These are phyloP conservation scores for Aspergillus persii DNA, from an alignment of 2,329 filamentous ascomycete species.

Conservation along the genomic window DNA sequence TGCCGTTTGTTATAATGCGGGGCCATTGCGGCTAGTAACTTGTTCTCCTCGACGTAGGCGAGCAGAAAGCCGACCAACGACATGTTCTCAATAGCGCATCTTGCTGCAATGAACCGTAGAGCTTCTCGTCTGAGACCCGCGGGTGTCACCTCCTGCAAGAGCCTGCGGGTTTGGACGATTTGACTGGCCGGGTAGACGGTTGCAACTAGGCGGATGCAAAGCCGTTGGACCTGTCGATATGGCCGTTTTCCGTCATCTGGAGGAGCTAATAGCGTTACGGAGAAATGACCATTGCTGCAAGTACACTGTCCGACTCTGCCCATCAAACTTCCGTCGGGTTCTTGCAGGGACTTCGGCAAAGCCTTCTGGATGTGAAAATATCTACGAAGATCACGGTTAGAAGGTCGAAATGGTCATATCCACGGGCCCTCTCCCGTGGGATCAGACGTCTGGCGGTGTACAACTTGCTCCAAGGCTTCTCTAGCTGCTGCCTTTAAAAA, in stretches of 20 bases:
- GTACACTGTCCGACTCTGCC: slow-evolving; percentile 17
- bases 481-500: slow-evolving; percentile 13
- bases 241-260: neutral
- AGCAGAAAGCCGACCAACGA: neutral
- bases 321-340: slow-evolving; percentile 18
- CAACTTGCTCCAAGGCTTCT: slow-evolving; percentile 7
- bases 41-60: neutral
- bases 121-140: neutral
- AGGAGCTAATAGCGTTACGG: neutral
- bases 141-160: neutral
- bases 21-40: neutral
- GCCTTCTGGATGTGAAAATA: slow-evolving; percentile 12
- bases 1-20: neutral
- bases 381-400: slow-evolving; percentile 7
- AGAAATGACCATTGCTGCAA: slow-evolving; percentile 5
- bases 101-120: neutral
- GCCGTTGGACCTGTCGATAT: slow-evolving; percentile 1
- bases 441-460: slow-evolving; percentile 17
- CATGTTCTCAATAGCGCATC: neutral
- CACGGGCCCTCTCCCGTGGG: slow-evolving; percentile 18
- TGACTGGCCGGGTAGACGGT: neutral
- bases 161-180: neutral
- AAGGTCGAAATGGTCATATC: slow-evolving; percentile 11
- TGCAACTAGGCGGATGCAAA: slow-evolving; percentile 2
- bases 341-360: slow-evolving; percentile 18